Evolutionary conservation across 768 basidiomycete genomes (phyloP), one percentile per base, ranked within the genome.

Genomic region (Boletales sp.): DNA sequence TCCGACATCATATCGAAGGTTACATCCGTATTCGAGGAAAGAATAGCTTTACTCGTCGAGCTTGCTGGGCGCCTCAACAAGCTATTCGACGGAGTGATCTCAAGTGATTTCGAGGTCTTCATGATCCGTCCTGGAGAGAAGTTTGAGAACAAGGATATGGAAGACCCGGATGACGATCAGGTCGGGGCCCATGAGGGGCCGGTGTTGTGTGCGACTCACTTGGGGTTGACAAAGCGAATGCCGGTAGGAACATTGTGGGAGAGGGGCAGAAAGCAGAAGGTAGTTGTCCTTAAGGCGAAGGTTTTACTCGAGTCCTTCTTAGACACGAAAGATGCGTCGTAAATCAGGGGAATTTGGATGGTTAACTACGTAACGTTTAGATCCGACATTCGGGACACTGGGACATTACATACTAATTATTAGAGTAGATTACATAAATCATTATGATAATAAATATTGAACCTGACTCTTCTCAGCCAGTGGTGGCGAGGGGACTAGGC

Each of bases 31-130:
- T 55, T 55, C n/a, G 27, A 42, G 17, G 35, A 45, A 36, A 55
- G 31, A n/a, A 32, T 53, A 38, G 2, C n/a, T 18, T 40, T 37
- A 5, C 47, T 55, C 6, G 51, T 53, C 18, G 43, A 53, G 1
- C 54, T 55, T n/a, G 54, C 54, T 29, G 51, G 43, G 12, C 47
- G 40, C 11, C 54, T 55, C n/a, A 30, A 41, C 19, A 48, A 42
- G 40, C 39, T 53, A 35, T 48, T 55, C 36, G 44, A 48, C 34
- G 54, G 53, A 10, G 47, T 55, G 1, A 39, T 55, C 35, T 55
- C 55, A 8, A 40, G 52, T 21, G 55, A 56, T 32, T 56, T 54
- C 19, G 55, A 50, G 17, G 48, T 50, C 8, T 47, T 56, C 37
- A 14, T 47, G 2, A 36, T 43, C 18, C 13, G 4, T 6, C 52